Evolutionary conservation across 805 yeast genomes (phyloP).

Genomic region (Sugiyamaella mastotermitis): DNA sequence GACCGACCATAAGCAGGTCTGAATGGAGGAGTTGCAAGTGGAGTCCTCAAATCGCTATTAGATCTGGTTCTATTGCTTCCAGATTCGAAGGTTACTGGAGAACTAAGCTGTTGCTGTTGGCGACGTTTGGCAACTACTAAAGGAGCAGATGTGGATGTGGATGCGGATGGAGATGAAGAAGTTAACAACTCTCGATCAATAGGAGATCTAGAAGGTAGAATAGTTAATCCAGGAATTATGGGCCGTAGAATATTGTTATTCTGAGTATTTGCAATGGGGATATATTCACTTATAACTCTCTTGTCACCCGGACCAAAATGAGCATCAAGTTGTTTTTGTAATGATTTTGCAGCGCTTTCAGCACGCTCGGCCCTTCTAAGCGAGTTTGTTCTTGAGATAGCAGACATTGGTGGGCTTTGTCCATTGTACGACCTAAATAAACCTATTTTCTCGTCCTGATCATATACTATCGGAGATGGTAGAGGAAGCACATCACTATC

Average conservation of each 20-base stretch:
- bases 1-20: slow-evolving; percentile 9
- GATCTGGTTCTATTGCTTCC: slow-evolving; percentile 2
- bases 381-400: slow-evolving; percentile 15
- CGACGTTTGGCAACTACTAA: slow-evolving; percentile 2
- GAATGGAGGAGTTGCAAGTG: neutral
- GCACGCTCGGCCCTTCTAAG: slow-evolving; percentile 5
- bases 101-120: neutral
- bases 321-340: neutral
- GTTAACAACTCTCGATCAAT: neutral
- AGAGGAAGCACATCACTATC: slow-evolving; percentile 12
- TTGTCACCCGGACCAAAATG: neutral
- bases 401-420: slow-evolving; percentile 12
- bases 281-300: slow-evolving; percentile 13
- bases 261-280: slow-evolving; percentile 7
- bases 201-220: neutral
- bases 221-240: slow-evolving; percentile 2
- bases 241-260: slow-evolving; percentile 2
- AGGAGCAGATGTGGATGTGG: neutral
- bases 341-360: neutral
- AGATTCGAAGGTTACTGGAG: too few species aligned
- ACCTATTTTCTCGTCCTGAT: slow-evolving; percentile 5
- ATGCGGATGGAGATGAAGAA: neutral
- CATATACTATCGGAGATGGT: slow-evolving; percentile 15
- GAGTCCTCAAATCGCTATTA: slow-evolving; percentile 4
- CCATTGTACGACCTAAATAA: slow-evolving; percentile 12